phyloP scores from a whole-genome alignment of 2,329 filamentous ascomycete species.

The Berkeleyomyces basicola region DNA sequence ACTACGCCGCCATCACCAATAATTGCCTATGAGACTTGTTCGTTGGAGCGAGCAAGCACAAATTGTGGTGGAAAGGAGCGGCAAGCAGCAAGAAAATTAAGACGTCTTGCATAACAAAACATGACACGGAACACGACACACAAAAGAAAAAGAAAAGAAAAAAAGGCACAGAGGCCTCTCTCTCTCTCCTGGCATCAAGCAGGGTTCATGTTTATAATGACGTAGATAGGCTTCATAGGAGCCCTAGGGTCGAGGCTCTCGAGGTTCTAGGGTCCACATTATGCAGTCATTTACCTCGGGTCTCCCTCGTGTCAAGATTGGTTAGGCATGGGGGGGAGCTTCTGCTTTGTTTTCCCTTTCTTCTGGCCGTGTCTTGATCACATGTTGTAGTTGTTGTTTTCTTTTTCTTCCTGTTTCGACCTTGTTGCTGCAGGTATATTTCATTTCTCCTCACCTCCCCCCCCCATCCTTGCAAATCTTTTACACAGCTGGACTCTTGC shows the following conservation, averaged over 20 bases:
- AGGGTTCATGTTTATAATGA: background rate
- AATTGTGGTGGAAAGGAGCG: background rate
- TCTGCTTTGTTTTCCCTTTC: background rate
- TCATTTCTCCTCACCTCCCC: background rate
- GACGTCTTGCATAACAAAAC: too few relatives aligned
- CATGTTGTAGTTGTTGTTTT: background rate
- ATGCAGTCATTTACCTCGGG: too few relatives aligned
- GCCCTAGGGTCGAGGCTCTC: background rate
- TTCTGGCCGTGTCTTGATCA: background rate
- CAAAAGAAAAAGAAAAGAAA: too few relatives aligned
- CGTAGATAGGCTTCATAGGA: background rate
- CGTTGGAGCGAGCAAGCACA: too few relatives aligned
- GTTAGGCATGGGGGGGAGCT: background rate
- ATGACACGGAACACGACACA: background rate
- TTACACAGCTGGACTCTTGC: background rate
- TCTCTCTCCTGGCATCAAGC: background rate
- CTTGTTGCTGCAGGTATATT: background rate
- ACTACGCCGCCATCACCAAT: background rate
- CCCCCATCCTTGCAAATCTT: background rate
- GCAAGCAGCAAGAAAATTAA: background rate
- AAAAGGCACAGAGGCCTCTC: too few relatives aligned
- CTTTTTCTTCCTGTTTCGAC: background rate
- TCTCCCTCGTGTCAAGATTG: background rate
- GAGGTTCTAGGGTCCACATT: too few relatives aligned
- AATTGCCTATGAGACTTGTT: background rate